Conservation (phyloP, 805 yeast genomes). For the Clavispora vitiphila region DNA sequence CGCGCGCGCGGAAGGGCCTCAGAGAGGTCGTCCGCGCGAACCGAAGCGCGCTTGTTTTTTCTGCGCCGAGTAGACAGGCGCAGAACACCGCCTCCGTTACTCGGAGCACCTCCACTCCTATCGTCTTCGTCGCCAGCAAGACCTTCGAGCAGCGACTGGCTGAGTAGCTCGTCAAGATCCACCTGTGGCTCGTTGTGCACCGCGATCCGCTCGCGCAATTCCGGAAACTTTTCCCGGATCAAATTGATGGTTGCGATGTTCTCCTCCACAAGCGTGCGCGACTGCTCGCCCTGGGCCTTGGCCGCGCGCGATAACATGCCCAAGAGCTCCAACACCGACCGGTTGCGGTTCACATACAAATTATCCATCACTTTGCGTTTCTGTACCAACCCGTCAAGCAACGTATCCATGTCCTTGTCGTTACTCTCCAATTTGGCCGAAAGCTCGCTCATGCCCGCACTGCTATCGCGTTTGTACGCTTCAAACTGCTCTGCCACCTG, state of each 20-base stretch:
- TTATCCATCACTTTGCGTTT: slow-evolving; percentile 47
- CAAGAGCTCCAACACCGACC: slow-evolving; percentile 38
- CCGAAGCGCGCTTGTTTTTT: slow-evolving; percentile 31
- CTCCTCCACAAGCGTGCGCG: slow-evolving; percentile 40
- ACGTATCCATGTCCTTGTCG: slow-evolving; percentile 46
- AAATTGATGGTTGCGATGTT: slow-evolving; percentile 41
- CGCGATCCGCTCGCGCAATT: slow-evolving; percentile 26
- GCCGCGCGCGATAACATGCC: slow-evolving; percentile 40
- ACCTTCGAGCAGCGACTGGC: slow-evolving; percentile 23
- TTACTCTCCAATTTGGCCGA: slow-evolving; percentile 34
- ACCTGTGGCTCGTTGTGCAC: slow-evolving; percentile 24
- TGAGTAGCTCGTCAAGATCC: slow-evolving; percentile 31
- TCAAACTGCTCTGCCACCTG: slow-evolving; percentile 34
- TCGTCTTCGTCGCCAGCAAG: slow-evolving; percentile 2
- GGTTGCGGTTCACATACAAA: slow-evolving; percentile 45
- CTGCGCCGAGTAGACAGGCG: slow-evolving; percentile 20
- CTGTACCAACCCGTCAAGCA: slow-evolving; percentile 43
- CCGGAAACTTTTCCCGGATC: slow-evolving; percentile 34
- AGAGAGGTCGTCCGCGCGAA: slow-evolving; percentile 17
- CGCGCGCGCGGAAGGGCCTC: not conserved
- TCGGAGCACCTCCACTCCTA: slow-evolving; percentile 1
- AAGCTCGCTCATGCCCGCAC: slow-evolving; percentile 31
- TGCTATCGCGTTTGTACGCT: slow-evolving; percentile 31
- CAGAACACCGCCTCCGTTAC: not conserved
- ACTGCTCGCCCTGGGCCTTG: slow-evolving; percentile 45